Evolutionary conservation across 2,329 filamentous ascomycete genomes (phyloP).

Genomic region (Emmonsiellopsis sp.): DNA sequence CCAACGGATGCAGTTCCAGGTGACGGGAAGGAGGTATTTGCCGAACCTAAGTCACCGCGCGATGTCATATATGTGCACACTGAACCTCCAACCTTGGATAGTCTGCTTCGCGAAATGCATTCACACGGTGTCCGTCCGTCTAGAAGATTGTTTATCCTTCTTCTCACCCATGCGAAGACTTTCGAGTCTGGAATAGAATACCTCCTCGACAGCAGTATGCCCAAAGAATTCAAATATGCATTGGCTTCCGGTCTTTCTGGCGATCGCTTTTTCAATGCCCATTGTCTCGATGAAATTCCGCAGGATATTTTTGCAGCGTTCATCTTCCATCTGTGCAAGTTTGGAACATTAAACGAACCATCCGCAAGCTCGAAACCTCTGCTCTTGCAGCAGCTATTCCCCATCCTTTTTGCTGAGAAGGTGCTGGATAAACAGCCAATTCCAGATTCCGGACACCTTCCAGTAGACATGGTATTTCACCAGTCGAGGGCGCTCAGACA

Average conservation of each 20-base stretch:
- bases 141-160: slow-evolving; percentile 37
- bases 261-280: not conserved
- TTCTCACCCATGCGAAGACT: slow-evolving; percentile 38
- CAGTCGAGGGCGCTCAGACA: slow-evolving; percentile 25
- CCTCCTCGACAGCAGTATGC: slow-evolving; percentile 29
- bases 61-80: slow-evolving; percentile 50
- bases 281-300: slow-evolving; percentile 23
- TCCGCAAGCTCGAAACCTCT: not conserved
- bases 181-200: slow-evolving; percentile 35
- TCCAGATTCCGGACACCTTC: not conserved
- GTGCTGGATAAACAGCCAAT: not conserved
- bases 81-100: slow-evolving; percentile 43
- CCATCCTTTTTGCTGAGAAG: not conserved
- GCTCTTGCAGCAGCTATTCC: slow-evolving; percentile 11
- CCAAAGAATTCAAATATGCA: slow-evolving; percentile 19
- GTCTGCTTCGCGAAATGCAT: slow-evolving; percentile 44
- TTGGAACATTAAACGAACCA: slow-evolving; percentile 14
- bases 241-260: slow-evolving; percentile 1
- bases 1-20: slow-evolving; percentile 38
- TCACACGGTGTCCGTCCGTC: slow-evolving; percentile 35
- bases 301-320: slow-evolving; percentile 36
- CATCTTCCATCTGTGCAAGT: slow-evolving; percentile 33
- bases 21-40: slow-evolving; percentile 46
- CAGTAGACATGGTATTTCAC: slow-evolving; percentile 9
- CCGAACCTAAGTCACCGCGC: slow-evolving; percentile 48